Evolutionary conservation across 257 asterid species (phyloP).

Genomic region (Striga asiatica): DNA sequence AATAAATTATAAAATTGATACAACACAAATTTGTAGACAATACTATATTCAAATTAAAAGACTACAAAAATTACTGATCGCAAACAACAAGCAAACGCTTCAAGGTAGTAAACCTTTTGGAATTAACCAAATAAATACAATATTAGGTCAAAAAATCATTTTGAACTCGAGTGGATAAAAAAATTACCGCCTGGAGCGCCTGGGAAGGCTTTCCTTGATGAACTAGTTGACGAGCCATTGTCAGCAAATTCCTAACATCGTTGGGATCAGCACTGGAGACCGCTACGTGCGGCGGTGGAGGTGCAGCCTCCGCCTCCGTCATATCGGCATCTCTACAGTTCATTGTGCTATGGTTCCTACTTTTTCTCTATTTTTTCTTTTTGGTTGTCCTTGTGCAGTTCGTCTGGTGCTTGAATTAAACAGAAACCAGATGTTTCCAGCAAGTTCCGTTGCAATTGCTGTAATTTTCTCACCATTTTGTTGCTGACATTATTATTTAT

Average conservation of each 20-base stretch:
- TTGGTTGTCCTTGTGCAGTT: background rate
- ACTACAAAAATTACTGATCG: background rate
- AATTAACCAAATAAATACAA: background rate
- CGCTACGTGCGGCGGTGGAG: constrained; percentile 18
- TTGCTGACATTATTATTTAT: background rate
- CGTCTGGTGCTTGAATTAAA: background rate
- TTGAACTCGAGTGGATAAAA: background rate
- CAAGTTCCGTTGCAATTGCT: background rate
- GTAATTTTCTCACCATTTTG: background rate
- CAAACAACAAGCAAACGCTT: background rate
- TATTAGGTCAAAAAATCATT: background rate
- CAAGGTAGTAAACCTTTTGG: background rate
- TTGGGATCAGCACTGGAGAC: constrained; percentile 23
- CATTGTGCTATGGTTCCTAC: constrained; percentile 41
- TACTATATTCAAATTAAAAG: background rate
- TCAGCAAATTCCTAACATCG: constrained; percentile 42
- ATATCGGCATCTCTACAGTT: constrained; percentile 47
- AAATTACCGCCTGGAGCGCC: constrained; percentile 55
- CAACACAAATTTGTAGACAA: too few relatives aligned
- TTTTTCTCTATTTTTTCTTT: background rate
- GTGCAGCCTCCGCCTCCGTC: constrained; percentile 57
- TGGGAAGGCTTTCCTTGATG: constrained; percentile 74
- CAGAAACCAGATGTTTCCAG: background rate
- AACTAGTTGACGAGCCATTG: constrained; percentile 66
- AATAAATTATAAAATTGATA: background rate